These are phyloP conservation scores for Euphorbia celastroides DNA, from an alignment of 441 rosid species.

Conservation along the genomic window DNA sequence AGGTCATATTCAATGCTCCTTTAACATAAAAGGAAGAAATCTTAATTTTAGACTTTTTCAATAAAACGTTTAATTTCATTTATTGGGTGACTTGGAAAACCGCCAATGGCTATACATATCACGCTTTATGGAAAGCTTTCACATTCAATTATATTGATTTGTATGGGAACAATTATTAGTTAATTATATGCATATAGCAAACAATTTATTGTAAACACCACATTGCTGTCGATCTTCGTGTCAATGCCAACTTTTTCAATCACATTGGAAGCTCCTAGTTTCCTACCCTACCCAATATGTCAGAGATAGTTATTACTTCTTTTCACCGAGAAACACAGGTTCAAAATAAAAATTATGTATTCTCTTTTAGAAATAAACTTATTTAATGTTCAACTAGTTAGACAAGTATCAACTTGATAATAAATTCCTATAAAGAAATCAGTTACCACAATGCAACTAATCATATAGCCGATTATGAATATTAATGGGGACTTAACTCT, in stretches of 20 bases:
- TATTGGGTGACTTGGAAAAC: constrained; percentile 23
- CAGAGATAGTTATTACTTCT: not conserved
- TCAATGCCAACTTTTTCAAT: not conserved
- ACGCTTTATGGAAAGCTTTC: not conserved
- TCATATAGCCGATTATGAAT: no score
- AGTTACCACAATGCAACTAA: no score
- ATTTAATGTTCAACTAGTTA: no score
- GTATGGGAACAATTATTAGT: not conserved
- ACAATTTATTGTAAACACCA: not conserved
- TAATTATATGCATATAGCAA: not conserved
- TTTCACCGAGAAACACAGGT: no score
- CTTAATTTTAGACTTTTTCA: not conserved
- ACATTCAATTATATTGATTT: not conserved
- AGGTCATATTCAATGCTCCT: not conserved
- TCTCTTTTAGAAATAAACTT: no score
- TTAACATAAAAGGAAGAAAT: constrained; percentile 16
- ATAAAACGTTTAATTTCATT: constrained; percentile 7
- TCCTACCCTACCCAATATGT: not conserved
- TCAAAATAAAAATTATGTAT: no score
- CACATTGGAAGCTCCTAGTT: not conserved
- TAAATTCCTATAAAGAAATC: no score
- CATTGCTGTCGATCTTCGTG: not conserved
- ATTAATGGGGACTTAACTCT: no score
- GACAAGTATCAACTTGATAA: no score
- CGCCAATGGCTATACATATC: not conserved